Evolutionary conservation across 352 stramenopile genomes (phyloP), one percentile per base, ranked within the genome.

Genomic region (Phytophthora ohioensis): DNA sequence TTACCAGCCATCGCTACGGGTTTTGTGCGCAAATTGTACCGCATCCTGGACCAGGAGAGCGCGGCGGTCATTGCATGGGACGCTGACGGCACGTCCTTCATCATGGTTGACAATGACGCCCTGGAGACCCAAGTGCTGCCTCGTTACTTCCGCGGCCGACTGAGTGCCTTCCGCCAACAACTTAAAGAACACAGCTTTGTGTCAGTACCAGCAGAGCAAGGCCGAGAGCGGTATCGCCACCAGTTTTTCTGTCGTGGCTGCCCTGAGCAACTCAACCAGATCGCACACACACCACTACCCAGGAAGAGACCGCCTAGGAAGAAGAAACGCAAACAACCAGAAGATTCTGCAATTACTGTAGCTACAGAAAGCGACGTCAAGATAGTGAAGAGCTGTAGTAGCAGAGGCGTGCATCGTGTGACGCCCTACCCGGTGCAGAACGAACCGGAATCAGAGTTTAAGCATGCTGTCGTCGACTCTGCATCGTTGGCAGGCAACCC

Each of bases 11-110:
- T 93, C 69, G 82, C 85, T 57, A 86, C 81, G 36, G 71, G 75
- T 8, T 93, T 93, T 32, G 79, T 93, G 69, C 83, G 85, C 69
- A 91, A 93, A 62, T 68, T 93, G 27, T 93, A 93, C 62, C 80
- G 79, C 53, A 89, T 93, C 27, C 76, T 93, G 46, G 85, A 93
- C 72, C 74, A 83, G 48, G 75, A 91, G 57, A 79, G 71, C 57
- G 65, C 55, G 4, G 64, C 70, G 7, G 79, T 90, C 70, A 91
- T 93, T 67, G 57, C 66, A 31, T 93, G 85, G 85, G 79, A 87
- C 69, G 48, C 57, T 7, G 45, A 67, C n/a, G 85, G 85, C 67
- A 68, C 68, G 35, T 82, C 71, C 42, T 93, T 93, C 64, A 67
- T 71, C 11, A 78, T 93, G 60, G 68, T 62, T 36, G 83, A 93